A percentile compares a stretch with the other conserved stretches of the same genome.
phyloP scores from a whole-genome alignment of 495 filamentous ascomycete genomes.

The Coniosporium apollinis region DNA sequence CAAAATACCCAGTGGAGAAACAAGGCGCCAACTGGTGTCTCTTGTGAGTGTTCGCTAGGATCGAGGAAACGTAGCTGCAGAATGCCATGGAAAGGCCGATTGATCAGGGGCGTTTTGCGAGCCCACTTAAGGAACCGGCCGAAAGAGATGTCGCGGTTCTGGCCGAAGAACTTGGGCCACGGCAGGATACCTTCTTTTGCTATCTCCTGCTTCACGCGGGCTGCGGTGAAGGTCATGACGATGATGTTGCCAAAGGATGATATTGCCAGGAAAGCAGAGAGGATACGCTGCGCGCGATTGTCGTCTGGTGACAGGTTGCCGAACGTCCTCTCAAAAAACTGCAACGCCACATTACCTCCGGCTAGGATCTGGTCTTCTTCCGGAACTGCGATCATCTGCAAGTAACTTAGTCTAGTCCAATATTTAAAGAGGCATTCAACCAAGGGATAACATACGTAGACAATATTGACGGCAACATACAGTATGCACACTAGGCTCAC shows the following conservation, averaged over 20 bases:
- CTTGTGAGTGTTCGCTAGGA: slow-evolving; percentile 1
- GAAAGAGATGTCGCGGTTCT: too few species aligned
- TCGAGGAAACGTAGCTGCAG: background rate
- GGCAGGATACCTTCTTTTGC: slow-evolving; percentile 37
- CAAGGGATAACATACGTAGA: too few species aligned
- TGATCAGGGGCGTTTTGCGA: background rate
- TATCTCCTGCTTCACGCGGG: slow-evolving; percentile 36
- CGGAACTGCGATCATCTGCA: slow-evolving; percentile 7
- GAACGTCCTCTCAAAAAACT: too few species aligned
- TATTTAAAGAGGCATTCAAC: too few species aligned
- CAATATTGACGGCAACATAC: slow-evolving; percentile 29
- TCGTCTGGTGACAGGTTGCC: too few species aligned
- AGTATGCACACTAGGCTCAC: slow-evolving; percentile 21
- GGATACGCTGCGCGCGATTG: slow-evolving; percentile 11
- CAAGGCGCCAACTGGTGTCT: slow-evolving; percentile 9
- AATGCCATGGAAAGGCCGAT: background rate
- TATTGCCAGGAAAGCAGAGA: slow-evolving; percentile 27
- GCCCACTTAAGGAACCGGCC: slow-evolving; percentile 3
- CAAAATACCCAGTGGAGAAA: too few species aligned
- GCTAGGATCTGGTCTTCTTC: too few species aligned
- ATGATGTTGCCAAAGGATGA: slow-evolving; percentile 34
- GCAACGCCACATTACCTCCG: too few species aligned
- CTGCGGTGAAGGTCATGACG: slow-evolving; percentile 33
- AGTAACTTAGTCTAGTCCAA: too few species aligned
- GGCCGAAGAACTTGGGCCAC: slow-evolving; percentile 30